Evolutionary conservation across 2,329 filamentous ascomycete species (phyloP).

Genomic region (Chlorencoelia australis): DNA sequence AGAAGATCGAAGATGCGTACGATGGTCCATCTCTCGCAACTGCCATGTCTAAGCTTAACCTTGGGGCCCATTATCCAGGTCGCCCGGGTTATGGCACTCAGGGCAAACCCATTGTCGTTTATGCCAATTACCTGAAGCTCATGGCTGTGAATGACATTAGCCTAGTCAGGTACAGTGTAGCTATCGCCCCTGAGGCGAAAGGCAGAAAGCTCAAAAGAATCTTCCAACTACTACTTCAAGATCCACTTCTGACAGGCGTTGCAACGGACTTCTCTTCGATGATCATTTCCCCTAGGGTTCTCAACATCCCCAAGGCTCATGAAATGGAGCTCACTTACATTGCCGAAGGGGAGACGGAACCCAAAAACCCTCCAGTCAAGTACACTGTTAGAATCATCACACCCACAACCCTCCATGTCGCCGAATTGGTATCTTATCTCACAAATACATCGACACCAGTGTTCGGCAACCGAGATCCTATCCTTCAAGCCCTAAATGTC

Average conservation of each 20-base stretch:
- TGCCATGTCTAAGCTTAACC: slow-evolving; percentile 13
- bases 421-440: slow-evolving; percentile 14
- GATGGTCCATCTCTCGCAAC: slow-evolving; percentile 12
- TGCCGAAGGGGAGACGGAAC: slow-evolving; percentile 22
- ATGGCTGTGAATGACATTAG: slow-evolving; percentile 13
- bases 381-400: slow-evolving; percentile 17
- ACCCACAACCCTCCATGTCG: slow-evolving; percentile 14
- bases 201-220: slow-evolving; percentile 22
- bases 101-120: slow-evolving; percentile 20
- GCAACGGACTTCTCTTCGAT: slow-evolving; percentile 23
- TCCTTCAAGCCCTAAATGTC: slow-evolving; percentile 49
- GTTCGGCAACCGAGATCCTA: slow-evolving; percentile 33
- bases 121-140: slow-evolving; percentile 26
- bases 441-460: slow-evolving; percentile 8
- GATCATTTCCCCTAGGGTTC: slow-evolving; percentile 14
- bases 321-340: slow-evolving; percentile 16
- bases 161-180: slow-evolving; percentile 23
- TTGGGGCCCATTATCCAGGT: slow-evolving; percentile 13
- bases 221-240: slow-evolving; percentile 24
- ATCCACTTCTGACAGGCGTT: slow-evolving; percentile 13
- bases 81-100: slow-evolving; percentile 24
- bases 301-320: slow-evolving; percentile 13
- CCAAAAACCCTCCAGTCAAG: slow-evolving; percentile 8
- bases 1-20: slow-evolving; percentile 24
- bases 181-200: slow-evolving; percentile 17